Evolutionary conservation across 345 rosid species (phyloP), one percentile per base, ranked within the genome.

Genomic region (Syzygium aromaticum): DNA sequence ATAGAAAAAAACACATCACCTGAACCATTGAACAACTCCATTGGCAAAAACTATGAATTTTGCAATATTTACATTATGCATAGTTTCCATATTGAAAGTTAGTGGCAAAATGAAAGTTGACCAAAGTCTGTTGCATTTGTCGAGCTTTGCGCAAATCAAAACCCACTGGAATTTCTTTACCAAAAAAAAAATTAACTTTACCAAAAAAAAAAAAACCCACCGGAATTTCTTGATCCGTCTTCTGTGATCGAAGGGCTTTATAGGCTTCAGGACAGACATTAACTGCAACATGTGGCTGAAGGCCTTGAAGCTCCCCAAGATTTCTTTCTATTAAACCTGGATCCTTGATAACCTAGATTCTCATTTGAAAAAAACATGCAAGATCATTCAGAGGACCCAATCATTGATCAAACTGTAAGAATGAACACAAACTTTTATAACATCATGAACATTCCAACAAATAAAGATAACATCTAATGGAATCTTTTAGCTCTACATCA

Each of bases 291-390:
- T 84, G 91, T 64, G 91, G 86, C 30, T 89, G 88, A 87, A 92
- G 91, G 82, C 97, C 99, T 90, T 94, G 98, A 91, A 93, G 95
- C 86, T 94, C 96, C 28, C 99, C 98, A 33, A 94, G 89, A 91
- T 96, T 92, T 77, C 98, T 94, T 84, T 97, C 99, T 85, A 97
- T 77, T 22, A 97, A 86, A 56, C 90, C 94, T 64, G 87, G 90
- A 89, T 94, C 96, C 87, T 93, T 89, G 73, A 92, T 87, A 64
- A 97, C 98, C 98, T 95, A 88, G 84, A 86, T 84, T 56, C 21
- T 33, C 77, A 90, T 28, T 49, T 33, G 52, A 9, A 86, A 80
- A 64, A 23, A 27, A 51, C 40, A 80, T 0, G 64, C 77, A 14
- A 63, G 77, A 28, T 63, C 28, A 13, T n/a, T 63, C 77, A 63